These are phyloP conservation scores for Bryum argenteum DNA, from an alignment of 225 moss, liverwort and hornwort genomes.

Conservation along the genomic window DNA sequence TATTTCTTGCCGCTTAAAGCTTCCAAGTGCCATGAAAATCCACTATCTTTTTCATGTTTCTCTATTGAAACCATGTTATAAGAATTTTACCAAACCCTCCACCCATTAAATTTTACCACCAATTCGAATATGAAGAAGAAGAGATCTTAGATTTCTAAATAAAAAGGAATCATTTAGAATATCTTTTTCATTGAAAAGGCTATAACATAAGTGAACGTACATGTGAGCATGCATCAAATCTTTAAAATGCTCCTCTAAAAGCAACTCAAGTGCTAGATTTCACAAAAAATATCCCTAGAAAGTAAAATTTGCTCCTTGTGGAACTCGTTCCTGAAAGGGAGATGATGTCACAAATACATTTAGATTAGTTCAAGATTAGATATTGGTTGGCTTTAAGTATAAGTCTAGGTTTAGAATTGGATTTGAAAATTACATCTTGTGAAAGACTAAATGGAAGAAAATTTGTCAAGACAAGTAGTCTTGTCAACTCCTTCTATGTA, in stretches of 20 bases:
- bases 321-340: not conserved
- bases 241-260: not conserved
- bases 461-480: too few species aligned
- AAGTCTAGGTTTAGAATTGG: too few species aligned
- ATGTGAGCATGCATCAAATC: not conserved
- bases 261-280: not conserved
- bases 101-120: not conserved
- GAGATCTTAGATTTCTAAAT: not conserved
- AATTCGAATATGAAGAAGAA: not conserved
- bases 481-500: too few species aligned
- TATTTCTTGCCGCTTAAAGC: too few species aligned
- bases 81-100: not conserved
- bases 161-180: not conserved
- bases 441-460: too few species aligned
- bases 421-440: too few species aligned
- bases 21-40: too few species aligned
- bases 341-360: too few species aligned
- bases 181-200: not conserved
- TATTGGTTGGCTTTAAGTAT: too few species aligned
- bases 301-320: not conserved
- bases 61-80: too few species aligned
- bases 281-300: not conserved
- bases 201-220: not conserved
- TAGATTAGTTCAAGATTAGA: too few species aligned
- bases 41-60: too few species aligned